Evolutionary conservation across 2,329 filamentous ascomycete genomes (phyloP), one percentile per base, ranked within the genome.

Genomic region (Dactylellina drechsleri): DNA sequence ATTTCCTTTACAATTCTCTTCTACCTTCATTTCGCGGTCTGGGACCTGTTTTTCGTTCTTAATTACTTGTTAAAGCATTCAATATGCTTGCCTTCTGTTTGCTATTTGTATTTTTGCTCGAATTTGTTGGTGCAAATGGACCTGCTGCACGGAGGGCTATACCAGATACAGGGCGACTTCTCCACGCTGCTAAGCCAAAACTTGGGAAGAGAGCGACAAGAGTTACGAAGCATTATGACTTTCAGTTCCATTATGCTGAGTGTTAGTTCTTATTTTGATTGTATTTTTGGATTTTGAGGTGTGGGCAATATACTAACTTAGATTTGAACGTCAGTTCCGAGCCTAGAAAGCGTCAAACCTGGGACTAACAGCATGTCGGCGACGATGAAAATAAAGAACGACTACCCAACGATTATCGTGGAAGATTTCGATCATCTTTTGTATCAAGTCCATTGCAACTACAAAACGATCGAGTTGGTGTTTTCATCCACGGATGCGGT

Each of bases 351-450:
- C 41, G 28, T 13, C 18, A 12, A 16, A 1, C n/a, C 40, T 2
- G 12, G 40, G 10, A n/a, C 15, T 8, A 41, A 16, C 20, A 40
- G 20, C 41, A 47, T 66, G 50, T 56, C 62, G 8, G 62, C 62
- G 1, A 20, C 43, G 13, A 49, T 66, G 52, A 57, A 16, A 13
- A 18, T 66, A 2, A n/a, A 16, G 1, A 57, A 40, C 52, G 20
- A 49, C 15, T 16, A 56, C 16, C 62, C 62, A 12, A 66, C 62
- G 1, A 28, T 66, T 4, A 57, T 66, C 18, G 16, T 66, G n/a
- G 62, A 66, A 16, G 62, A 66, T 20, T 18, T 66, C 15, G 62
- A 66, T 20, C 50, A 56, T 23, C 13, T 47, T 10, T 23, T 66
- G 1, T n/a, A 28, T n/a, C 40, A 57, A 23, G 52, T 66, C 15